Conservation (phyloP, 257 asterid genomes). For the Lantana camara region DNA sequence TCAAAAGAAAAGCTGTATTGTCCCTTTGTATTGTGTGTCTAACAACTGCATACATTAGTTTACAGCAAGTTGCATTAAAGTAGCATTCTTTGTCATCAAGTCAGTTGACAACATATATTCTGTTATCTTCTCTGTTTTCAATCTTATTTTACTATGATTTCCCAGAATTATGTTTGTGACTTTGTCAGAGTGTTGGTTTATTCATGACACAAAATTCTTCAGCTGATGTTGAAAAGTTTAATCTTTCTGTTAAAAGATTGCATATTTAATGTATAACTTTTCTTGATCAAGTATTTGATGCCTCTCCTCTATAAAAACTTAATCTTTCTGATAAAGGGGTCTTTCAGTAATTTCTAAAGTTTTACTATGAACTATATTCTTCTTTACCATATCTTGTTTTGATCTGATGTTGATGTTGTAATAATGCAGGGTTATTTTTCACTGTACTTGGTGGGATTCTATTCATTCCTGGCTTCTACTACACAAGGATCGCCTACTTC, state of each 20-base stretch:
- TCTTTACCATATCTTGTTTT: background rate
- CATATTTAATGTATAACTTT: background rate
- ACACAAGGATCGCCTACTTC: constrained; percentile 80
- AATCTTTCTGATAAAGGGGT: no score
- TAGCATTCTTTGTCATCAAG: background rate
- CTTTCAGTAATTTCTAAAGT: no score
- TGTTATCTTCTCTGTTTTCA: background rate
- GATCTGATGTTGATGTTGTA: background rate
- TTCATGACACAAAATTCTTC: background rate
- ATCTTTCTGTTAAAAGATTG: no score
- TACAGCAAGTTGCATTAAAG: background rate
- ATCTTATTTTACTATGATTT: background rate
- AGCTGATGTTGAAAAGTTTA: background rate
- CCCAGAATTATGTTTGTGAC: background rate
- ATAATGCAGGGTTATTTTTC: constrained; percentile 65
- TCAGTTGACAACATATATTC: background rate
- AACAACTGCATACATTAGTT: background rate
- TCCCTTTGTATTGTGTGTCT: background rate
- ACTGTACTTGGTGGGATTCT: constrained; percentile 76
- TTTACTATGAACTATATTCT: background rate
- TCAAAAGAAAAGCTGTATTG: background rate
- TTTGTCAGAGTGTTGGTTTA: background rate
- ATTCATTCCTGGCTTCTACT: constrained; percentile 84
- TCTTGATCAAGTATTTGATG: no score
- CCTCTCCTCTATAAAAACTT: background rate